Conservation (phyloP, 768 basidiomycete species). For the Boletellus ananas region DNA sequence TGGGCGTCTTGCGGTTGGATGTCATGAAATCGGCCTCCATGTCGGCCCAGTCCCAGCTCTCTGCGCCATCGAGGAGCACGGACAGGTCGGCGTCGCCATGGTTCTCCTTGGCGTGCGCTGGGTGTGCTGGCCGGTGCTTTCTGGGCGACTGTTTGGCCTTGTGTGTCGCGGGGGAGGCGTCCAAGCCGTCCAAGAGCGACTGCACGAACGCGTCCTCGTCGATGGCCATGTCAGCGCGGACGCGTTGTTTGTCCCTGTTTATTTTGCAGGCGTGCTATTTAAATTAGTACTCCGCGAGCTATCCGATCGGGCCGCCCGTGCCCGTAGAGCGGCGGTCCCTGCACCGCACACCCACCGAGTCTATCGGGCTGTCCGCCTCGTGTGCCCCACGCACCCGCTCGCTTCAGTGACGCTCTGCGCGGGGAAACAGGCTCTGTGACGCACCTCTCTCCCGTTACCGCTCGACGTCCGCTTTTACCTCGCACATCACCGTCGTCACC, state of each 20-base stretch:
- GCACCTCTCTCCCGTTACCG: neutral
- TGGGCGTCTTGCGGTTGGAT: slow-evolving; percentile 44
- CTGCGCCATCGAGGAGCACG: slow-evolving; percentile 58
- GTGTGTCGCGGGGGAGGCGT: slow-evolving; percentile 33
- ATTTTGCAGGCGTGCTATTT: neutral
- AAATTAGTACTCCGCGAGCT: slow-evolving; percentile 5
- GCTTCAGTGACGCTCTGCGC: slow-evolving; percentile 4
- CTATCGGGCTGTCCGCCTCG: slow-evolving; percentile 14
- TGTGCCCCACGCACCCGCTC: slow-evolving; percentile 11
- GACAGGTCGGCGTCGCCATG: slow-evolving; percentile 41
- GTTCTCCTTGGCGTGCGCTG: slow-evolving; percentile 8
- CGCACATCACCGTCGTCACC: too few species aligned
- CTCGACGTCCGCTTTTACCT: neutral
- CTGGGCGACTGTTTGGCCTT: slow-evolving; percentile 20
- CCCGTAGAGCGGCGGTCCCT: too few species aligned
- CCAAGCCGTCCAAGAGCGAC: slow-evolving; percentile 47
- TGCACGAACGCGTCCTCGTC: slow-evolving; percentile 61
- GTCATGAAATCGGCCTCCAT: slow-evolving; percentile 48
- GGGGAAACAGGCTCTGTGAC: slow-evolving; percentile 2
- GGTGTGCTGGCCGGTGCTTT: slow-evolving; percentile 13
- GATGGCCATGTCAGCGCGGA: slow-evolving; percentile 34
- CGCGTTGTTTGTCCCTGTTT: slow-evolving; percentile 27
- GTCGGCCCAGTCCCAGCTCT: slow-evolving; percentile 67
- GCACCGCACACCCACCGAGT: neutral
- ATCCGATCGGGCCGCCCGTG: slow-evolving; percentile 3